A percentile compares a stretch with the other conserved stretches of the same genome.
Evolutionary conservation across 768 basidiomycete species (phyloP).

Genomic region (Boletus bicolor): DNA sequence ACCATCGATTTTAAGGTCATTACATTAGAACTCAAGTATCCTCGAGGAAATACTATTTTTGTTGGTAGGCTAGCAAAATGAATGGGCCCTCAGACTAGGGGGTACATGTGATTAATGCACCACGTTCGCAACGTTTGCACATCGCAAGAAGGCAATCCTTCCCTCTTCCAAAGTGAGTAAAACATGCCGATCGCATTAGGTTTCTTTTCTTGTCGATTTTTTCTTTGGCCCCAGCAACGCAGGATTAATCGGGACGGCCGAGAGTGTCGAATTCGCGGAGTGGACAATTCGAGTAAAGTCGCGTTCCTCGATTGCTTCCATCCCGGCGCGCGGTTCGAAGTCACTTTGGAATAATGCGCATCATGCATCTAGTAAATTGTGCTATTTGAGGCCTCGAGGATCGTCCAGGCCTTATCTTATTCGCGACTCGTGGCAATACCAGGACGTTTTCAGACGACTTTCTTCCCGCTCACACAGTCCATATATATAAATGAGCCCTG

Average conservation of each 20-base stretch:
- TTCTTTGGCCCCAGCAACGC: not conserved
- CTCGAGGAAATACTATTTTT: slow-evolving; percentile 12
- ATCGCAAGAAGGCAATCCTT: too few species aligned
- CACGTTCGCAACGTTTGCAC: not conserved
- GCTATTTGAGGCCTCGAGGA: not conserved
- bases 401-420: not conserved
- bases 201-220: slow-evolving; percentile 4
- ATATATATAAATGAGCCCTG: not conserved
- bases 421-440: not conserved
- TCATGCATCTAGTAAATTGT: not conserved
- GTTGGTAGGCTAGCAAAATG: slow-evolving; percentile 8
- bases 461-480: not conserved
- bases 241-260: slow-evolving; percentile 8
- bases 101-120: not conserved
- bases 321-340: not conserved
- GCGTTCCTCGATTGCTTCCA: slow-evolving; percentile 5
- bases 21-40: slow-evolving; percentile 23
- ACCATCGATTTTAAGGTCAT: slow-evolving; percentile 11
- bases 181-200: not conserved
- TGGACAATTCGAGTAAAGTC: slow-evolving; percentile 12
- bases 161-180: not conserved
- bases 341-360: not conserved
- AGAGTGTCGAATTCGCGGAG: slow-evolving; percentile 19
- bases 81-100: not conserved
- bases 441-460: not conserved